phyloP scores from a whole-genome alignment of 2,329 filamentous ascomycete species.

The Fusarium sulawesiense region DNA sequence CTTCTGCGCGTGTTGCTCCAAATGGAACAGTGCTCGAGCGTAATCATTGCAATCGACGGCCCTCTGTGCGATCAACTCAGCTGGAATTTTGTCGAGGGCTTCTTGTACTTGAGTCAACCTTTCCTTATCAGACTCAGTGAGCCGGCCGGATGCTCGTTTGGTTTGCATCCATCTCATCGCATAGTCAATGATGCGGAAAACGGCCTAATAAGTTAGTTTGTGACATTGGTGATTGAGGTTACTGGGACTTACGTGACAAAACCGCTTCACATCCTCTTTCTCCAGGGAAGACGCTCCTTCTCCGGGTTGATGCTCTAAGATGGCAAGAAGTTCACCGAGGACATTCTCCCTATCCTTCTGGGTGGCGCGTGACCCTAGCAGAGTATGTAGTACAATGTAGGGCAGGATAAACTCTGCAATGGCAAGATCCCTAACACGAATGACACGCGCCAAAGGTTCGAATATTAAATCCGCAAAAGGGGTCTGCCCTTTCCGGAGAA shows the following conservation, averaged over 20 bases:
- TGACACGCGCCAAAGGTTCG: conserved; percentile 81
- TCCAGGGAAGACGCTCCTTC: conserved; percentile 67
- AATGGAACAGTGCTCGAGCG: conserved; percentile 89
- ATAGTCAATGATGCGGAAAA: conserved; percentile 93
- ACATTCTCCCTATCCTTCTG: conserved; percentile 73
- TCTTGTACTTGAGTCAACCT: conserved; percentile 62
- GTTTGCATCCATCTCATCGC: conserved; percentile 89
- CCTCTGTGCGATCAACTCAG: conserved; percentile 78
- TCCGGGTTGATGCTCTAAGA: conserved; percentile 72
- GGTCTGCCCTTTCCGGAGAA: conserved; percentile 82
- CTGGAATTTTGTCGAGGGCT: conserved; percentile 73
- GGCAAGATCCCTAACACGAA: conserved; percentile 85
- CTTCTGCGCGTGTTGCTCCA: conserved; percentile 85
- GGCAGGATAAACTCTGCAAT: conserved; percentile 91
- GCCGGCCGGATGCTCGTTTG: conserved; percentile 59
- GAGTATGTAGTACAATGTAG: conserved; percentile 84
- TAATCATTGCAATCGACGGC: conserved; percentile 96
- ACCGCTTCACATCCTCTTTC: conserved; percentile 82
- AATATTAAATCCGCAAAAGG: conserved; percentile 82
- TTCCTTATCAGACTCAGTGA: conserved; percentile 57
- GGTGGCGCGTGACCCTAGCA: conserved; percentile 74
- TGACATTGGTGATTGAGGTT: neutral
- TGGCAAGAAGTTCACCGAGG: conserved; percentile 76
- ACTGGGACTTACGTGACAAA: conserved; percentile 78
- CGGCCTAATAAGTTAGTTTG: conserved; percentile 66